Evolutionary conservation across 2,329 filamentous ascomycete genomes (phyloP), one percentile per base, ranked within the genome.

Genomic region (Hymenoscyphus infarciens): DNA sequence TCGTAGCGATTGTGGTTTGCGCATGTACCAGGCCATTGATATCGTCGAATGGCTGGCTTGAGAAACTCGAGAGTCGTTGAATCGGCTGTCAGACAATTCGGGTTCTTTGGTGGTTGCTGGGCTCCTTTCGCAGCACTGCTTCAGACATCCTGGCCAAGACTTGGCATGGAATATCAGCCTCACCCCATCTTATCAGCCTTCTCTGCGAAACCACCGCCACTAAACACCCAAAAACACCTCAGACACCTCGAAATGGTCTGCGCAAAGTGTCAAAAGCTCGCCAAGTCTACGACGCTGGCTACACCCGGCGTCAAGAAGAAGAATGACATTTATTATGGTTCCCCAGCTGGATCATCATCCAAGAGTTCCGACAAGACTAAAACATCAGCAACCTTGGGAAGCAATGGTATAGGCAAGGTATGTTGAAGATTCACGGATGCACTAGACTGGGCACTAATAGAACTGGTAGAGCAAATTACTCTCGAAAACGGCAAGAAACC

Each of bases 291-390:
- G 15, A 79, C 82, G 13, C 81, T 88, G 62, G 85, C 83, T 64
- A 88, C 86, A 0, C 86, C 86, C 0, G 82, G 80, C 31, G 85
- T 88, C 65, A 88, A 88, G 75, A 86, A 85, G 76, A 88, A 86
- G 79, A 84, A 75, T 71, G 86, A 88, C 59, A 85, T 88, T 77
- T 88, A 87, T 74, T 82, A 85, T 70, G 85, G 85, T 56, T 87
- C 85, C 1, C 75, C 83, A 6, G 71, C 71, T 6, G 71, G 70
- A 56, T 70, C 68, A 13, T 76, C 77, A 2, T 73, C 76, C 54
- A 77, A 78, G 25, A 73, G 79, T 61, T 73, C 75, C 65, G 64
- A 73, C 19, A 72, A 74, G 66, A 80, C 78, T 16, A 73, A 76
- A 64, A 80, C 78, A 61, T 80, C 82, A 25, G 77, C 82, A 42